Conservation (phyloP, 1,284 basidiomycete species). For the Ustilago bromivora region DNA sequence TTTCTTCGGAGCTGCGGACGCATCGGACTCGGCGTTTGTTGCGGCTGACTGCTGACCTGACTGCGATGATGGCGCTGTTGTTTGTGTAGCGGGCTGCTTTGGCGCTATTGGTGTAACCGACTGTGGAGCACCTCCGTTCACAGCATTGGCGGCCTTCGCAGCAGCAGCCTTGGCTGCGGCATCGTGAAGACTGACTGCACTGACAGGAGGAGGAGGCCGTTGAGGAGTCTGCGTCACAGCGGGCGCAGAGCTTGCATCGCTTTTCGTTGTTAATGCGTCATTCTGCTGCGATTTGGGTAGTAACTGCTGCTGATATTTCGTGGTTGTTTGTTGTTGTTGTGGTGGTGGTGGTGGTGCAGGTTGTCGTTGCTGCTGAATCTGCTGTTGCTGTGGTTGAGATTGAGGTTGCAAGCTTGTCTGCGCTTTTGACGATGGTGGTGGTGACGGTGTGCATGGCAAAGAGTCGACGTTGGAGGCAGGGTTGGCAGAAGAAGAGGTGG, state of each 20-base stretch:
- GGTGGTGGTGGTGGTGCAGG: neutral
- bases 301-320: neutral
- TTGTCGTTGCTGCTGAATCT: slow-evolving; percentile 2
- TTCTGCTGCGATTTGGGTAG: slow-evolving; percentile 3
- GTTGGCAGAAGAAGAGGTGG: slow-evolving; percentile 32
- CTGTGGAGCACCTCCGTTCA: neutral
- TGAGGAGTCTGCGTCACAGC: slow-evolving; percentile 2
- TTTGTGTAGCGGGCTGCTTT: neutral
- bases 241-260: neutral
- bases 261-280: slow-evolving; percentile 6
- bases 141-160: slow-evolving; percentile 22
- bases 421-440: slow-evolving; percentile 13
- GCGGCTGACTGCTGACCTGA: slow-evolving; percentile 3
- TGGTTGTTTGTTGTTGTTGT: neutral
- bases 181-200: slow-evolving; percentile 40
- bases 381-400: neutral
- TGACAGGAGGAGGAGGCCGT: slow-evolving; percentile 32
- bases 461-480: slow-evolving; percentile 3
- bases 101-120: slow-evolving; percentile 17
- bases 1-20: slow-evolving; percentile 25
- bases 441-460: slow-evolving; percentile 19
- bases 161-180: slow-evolving; percentile 35
- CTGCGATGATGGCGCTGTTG: neutral
- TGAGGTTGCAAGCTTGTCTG: slow-evolving; percentile 10
- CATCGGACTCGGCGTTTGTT: slow-evolving; percentile 5